phyloP scores from a whole-genome alignment of 2,329 filamentous ascomycete genomes.

The Xylaria digitata region DNA sequence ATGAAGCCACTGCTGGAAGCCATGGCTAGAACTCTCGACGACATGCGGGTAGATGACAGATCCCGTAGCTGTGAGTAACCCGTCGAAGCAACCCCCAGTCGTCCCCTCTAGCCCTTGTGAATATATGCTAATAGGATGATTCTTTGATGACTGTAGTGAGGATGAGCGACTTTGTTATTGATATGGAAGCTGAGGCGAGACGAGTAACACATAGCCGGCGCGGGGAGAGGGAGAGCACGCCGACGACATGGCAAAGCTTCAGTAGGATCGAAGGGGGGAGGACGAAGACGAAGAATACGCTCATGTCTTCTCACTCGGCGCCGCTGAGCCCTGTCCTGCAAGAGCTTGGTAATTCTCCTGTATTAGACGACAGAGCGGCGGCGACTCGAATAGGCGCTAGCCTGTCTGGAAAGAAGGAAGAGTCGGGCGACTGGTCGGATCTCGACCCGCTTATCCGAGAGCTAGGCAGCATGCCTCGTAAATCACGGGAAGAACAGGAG shows the following conservation, averaged over 20 bases:
- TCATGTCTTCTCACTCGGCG: not conserved
- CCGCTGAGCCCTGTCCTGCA: slow-evolving; percentile 21
- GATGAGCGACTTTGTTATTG: slow-evolving; percentile 42
- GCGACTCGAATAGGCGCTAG: not conserved
- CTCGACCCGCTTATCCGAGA: slow-evolving; percentile 34
- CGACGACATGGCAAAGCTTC: not conserved
- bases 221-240: slow-evolving; percentile 19
- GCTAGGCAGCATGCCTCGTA: slow-evolving; percentile 26
- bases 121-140: slow-evolving; percentile 9
- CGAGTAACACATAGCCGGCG: slow-evolving; percentile 30
- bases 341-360: slow-evolving; percentile 19
- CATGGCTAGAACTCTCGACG: slow-evolving; percentile 39
- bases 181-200: slow-evolving; percentile 38
- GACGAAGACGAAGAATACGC: not conserved
- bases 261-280: not conserved
- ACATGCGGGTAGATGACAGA: slow-evolving; percentile 38
- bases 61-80: slow-evolving; percentile 35
- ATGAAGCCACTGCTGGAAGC: slow-evolving; percentile 41
- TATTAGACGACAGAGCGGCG: not conserved
- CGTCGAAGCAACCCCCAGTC: not conserved
- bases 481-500: slow-evolving; percentile 21
- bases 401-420: not conserved
- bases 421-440: slow-evolving; percentile 24
- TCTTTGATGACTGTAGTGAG: slow-evolving; percentile 22
- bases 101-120: not conserved